Evolutionary conservation across 2,329 filamentous ascomycete genomes (phyloP), one percentile per base, ranked within the genome.

Genomic region (Fusarium lyarnte): DNA sequence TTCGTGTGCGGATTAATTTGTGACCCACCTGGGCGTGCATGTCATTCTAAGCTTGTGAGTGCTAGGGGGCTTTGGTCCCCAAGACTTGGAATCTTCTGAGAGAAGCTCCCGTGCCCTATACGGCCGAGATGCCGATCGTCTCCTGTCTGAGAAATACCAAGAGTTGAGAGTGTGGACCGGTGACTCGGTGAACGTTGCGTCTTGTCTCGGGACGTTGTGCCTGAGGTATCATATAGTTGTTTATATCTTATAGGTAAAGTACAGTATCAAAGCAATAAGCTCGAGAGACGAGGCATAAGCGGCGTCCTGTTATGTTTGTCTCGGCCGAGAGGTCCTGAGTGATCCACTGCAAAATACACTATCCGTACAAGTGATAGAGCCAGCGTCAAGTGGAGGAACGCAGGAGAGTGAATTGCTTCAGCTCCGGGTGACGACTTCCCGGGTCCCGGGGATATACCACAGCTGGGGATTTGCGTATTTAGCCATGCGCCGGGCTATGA

Each of bases 61-160:
- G 65, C 65, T 33, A 39, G 54, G 49, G 43, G 47, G 47, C 47
- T 68, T 55, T 42, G 36, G 47, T 52, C 73, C 69, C 39, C 43
- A 61, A 47, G 54, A 58, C 38, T 35, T 61, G 58, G 49, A 39
- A 45, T 52, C 62, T 35, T 39, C 54, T 54, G 49, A 51, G 46
- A 23, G 57, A 59, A 58, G 55, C 51, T 60, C 41, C 61, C 36
- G 10, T 25, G 45, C 61, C 49, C 39, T 31, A n/a, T 31, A n/a
- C 45, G 59, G 57, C 43, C 35, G 41, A 70, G 46, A 58, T 70
- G 73, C 62, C 64, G 73, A 75, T 75, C 73, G 58, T 75, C 41
- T 41, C 73, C 70, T 54, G 52, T 59, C 57, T 74, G 29, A 66
- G 73, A 35, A 39, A 47, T 59, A 59, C 68, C 58, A 74, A 64